These are phyloP conservation scores for Colletotrichum echinochloae DNA, from an alignment of 2,329 filamentous ascomycete genomes.

Conservation along the genomic window DNA sequence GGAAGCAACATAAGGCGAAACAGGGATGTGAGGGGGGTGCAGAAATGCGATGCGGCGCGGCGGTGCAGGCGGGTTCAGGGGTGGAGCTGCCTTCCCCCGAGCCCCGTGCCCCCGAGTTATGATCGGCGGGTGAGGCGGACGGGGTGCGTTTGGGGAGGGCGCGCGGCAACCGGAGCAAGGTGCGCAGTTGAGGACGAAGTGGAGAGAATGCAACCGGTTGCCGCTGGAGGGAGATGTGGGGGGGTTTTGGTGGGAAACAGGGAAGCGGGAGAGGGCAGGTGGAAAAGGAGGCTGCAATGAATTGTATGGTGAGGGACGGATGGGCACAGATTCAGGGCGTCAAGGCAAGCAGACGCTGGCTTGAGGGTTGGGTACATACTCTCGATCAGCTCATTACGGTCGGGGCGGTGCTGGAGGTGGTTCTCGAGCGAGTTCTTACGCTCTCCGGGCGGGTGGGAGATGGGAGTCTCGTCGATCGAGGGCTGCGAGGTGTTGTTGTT, in stretches of 20 bases:
- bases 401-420: conserved; percentile 78
- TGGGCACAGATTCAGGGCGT: not conserved
- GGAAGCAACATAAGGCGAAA: not conserved
- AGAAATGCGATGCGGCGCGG: not conserved
- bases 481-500: conserved; percentile 41
- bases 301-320: not conserved
- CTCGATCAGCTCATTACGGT: conserved; percentile 82
- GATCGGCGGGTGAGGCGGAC: conserved; percentile 38
- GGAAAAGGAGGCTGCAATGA: not conserved
- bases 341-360: not conserved
- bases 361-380: conserved; percentile 63
- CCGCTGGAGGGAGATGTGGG: not conserved
- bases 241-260: conserved; percentile 13
- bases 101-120: not conserved
- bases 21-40: not conserved
- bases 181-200: conserved; percentile 4
- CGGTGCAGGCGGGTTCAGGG: not conserved
- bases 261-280: not conserved
- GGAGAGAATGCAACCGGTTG: not conserved
- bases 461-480: conserved; percentile 67
- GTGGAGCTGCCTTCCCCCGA: not conserved
- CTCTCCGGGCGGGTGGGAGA: conserved; percentile 61
- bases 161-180: not conserved
- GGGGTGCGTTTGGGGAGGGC: conserved; percentile 3
- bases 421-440: conserved; percentile 79